Percentiles rank a stretch among this genome's conserved stretches.
Conservation (phyloP, 352 stramenopile genomes). For the Phytophthora foliorum region DNA sequence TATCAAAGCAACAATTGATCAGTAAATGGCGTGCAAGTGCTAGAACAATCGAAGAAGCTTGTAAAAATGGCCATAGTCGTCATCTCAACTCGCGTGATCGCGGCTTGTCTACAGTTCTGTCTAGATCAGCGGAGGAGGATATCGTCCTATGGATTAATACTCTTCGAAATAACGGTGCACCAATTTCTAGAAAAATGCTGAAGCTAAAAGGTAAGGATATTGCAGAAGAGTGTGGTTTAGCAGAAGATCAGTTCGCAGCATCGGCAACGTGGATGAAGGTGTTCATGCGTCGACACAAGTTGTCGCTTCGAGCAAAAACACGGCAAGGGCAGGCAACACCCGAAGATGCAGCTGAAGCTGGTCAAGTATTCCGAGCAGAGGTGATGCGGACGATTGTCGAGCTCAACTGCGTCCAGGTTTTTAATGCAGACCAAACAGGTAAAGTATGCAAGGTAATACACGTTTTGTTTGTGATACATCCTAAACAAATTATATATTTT, state of each 20-base stretch:
- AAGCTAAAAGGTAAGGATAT: not conserved
- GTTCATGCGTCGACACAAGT: not conserved
- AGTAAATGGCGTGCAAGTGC: not conserved
- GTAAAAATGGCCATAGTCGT: not conserved
- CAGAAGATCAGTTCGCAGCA: not conserved
- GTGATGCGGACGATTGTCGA: conserved; percentile 4
- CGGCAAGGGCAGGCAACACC: conserved; percentile 11
- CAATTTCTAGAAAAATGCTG: not conserved
- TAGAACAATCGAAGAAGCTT: not conserved
- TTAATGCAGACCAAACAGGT: conserved; percentile 17
- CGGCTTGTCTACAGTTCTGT: not conserved
- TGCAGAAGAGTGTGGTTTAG: not conserved
- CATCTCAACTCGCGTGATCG: not conserved
- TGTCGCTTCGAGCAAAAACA: conserved; percentile 4
- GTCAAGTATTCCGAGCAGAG: not conserved
- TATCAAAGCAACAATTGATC: not conserved
- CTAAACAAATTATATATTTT: not conserved
- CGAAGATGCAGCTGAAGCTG: conserved; percentile 1
- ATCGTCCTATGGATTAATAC: not conserved
- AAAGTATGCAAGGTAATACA: not conserved
- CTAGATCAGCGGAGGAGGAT: not conserved
- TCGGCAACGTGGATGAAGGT: not conserved
- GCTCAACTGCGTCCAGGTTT: conserved; percentile 14
- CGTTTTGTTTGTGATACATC: no score
- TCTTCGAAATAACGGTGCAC: not conserved